Conservation (phyloP, 108 stramenopile species). For the Fistulifera solaris region DNA sequence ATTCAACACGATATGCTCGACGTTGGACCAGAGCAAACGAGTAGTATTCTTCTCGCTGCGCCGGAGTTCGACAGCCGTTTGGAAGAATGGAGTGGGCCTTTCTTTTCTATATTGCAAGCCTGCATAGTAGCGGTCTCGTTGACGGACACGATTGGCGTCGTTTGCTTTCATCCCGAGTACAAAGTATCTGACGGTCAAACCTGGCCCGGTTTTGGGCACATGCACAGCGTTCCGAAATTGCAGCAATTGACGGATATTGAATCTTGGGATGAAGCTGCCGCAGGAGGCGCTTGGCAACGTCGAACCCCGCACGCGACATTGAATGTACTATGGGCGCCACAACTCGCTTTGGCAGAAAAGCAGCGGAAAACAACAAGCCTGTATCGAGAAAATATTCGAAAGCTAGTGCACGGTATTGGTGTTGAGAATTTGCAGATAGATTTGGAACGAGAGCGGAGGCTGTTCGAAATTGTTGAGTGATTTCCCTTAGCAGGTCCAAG, state of each 20-base stretch:
- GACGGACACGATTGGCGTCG: constrained; percentile 56
- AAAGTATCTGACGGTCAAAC: constrained; percentile 58
- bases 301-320: constrained; percentile 74
- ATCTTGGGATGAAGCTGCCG: constrained; percentile 47
- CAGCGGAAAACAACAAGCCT: constrained; percentile 36
- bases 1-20: constrained; percentile 52
- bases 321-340: constrained; percentile 70
- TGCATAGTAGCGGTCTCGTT: constrained; percentile 57
- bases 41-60: constrained; percentile 67
- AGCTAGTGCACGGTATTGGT: constrained; percentile 42
- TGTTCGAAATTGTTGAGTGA: too few species aligned
- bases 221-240: constrained; percentile 70
- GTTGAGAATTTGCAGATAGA: constrained; percentile 36
- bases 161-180: constrained; percentile 78
- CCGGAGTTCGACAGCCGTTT: constrained; percentile 68
- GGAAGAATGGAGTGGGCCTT: constrained; percentile 59
- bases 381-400: constrained; percentile 58
- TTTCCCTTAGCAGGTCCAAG: too few species aligned
- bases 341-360: constrained; percentile 66
- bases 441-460: constrained; percentile 48
- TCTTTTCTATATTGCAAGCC: constrained; percentile 73
- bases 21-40: constrained; percentile 50
- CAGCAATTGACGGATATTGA: constrained; percentile 41
- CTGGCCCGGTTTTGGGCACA: constrained; percentile 83
- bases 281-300: constrained; percentile 78